Evolutionary conservation across 2,329 filamentous ascomycete species (phyloP), one percentile per base, ranked within the genome.

Genomic region (Coniella vitis): DNA sequence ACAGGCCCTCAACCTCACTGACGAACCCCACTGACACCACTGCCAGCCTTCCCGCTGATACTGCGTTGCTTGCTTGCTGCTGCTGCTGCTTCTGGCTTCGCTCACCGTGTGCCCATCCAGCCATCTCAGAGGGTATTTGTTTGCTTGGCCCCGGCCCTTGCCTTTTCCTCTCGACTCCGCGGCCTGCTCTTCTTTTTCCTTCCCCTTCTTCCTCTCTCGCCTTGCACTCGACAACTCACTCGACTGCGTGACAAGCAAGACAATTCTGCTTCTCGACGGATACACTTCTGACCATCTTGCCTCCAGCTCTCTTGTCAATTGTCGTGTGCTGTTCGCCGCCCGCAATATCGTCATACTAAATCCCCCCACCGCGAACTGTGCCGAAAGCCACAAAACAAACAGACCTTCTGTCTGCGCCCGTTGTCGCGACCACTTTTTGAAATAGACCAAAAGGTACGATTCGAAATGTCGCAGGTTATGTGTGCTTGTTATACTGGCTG

Each of bases 271-370:
- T 45, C 45, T 46, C 48, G 48, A 38, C 36, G 47, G 38, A 41
- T 44, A 36, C 38, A 43, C 35, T 14, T 21, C 38, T 40, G 17
- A 45, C 22, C 49, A 44, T 54, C 49, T 50, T 50, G 41, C 38
- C 34, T 38, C 38, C 52, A 46, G 44, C 14, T n/a, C 32, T 48
- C 40, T 48, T 46, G 51, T 52, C 51, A 42, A 21, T 34, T 36
- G 51, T 54, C 51, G 45, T 54, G 48, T 54, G 52, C 44, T 48
- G 52, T 54, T 54, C 52, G 45, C 49, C 46, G 16, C 44, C 36
- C 47, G 21, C 35, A 36, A 36, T 38, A 31, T 13, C 37, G 19
- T 47, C 37, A 32, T 14, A 16, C 25, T 21, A 14, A 19, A 39
- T 14, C 14, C 36, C 17, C 14, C 47, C 37, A 42, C 20, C 46